Evolutionary conservation across 345 rosid genomes (phyloP), one percentile per base, ranked within the genome.

Genomic region (Boechera stricta): DNA sequence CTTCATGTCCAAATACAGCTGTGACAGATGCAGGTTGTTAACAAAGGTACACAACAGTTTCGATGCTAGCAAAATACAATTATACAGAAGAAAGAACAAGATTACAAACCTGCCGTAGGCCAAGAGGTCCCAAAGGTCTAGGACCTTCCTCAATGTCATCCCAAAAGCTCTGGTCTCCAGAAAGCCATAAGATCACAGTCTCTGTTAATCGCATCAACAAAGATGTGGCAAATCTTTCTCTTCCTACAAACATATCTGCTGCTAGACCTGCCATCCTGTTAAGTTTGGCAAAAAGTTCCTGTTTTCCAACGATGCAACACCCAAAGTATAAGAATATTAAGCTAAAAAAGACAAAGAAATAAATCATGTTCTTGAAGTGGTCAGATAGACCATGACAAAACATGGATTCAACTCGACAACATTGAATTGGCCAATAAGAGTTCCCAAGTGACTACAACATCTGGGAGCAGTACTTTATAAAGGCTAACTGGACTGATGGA

Each of bases 81-180:
- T 54, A 28, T 2, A 38, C 7, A 74, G 6, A 76, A 62, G 76
- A 26, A 73, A 42, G 58, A 78, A 62, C 36, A 71, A 60, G 75
- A 68, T 68, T 29, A 24, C 82, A 15, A 79, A 84, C 99, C 87
- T 96, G 97, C 47, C 85, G 98, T 66, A 93, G 81, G 77, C 98
- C 99, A 78, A 88, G 88, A 82, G 96, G 88, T 72, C 96, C 98
- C 76, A 96, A 79, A 47, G 97, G 89, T 85, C 87, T 87, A 52
- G 96, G 98, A 58, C 99, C 99, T 64, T 91, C 97, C 81, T 91
- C 98, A 54, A 96, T 93, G 70, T 96, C 99, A 81, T 90, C 98
- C 99, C 99, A 96, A 73, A 96, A 96, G 76, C 88, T 93, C 81
- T 96, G 97, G 77, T 96, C 99, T 69, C 87, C 91, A 1, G 95